phyloP scores from a whole-genome alignment of 495 filamentous ascomycete species.

The Penicillium arizonense region DNA sequence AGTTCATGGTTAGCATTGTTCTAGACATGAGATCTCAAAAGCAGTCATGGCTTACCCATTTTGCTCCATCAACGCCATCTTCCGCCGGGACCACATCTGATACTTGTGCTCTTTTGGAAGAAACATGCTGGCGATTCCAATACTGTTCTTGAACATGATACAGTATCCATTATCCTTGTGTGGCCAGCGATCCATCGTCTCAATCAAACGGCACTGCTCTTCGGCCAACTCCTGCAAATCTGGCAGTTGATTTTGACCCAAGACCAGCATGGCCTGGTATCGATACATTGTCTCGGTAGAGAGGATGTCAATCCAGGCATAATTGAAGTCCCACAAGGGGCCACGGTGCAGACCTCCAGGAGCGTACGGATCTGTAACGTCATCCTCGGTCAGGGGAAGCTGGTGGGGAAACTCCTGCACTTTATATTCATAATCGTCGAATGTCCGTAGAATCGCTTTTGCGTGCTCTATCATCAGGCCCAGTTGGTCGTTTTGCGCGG shows the following conservation, averaged over 20 bases:
- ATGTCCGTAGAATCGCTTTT: conserved; percentile 55
- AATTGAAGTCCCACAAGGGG: conserved; percentile 70
- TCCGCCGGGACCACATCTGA: conserved; percentile 79
- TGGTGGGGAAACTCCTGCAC: conserved; percentile 57
- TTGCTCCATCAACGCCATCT: conserved; percentile 74
- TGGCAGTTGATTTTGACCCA: conserved; percentile 47
- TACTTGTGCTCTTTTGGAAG: conserved; percentile 69
- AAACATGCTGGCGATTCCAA: conserved; percentile 76
- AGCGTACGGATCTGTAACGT: conserved; percentile 71
- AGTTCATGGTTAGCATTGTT: conserved; percentile 7
- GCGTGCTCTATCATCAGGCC: conserved; percentile 52
- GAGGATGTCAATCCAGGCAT: conserved; percentile 73
- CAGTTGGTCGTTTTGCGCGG: conserved; percentile 57
- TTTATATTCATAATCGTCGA: conserved; percentile 56
- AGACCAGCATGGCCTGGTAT: conserved; percentile 60
- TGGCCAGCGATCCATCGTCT: conserved; percentile 72
- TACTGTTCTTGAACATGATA: conserved; percentile 70
- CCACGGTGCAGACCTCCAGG: conserved; percentile 65
- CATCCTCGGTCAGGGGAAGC: conserved; percentile 51
- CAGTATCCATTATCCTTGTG: conserved; percentile 65
- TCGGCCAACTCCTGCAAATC: conserved; percentile 62
- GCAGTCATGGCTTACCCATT: conserved; percentile 63
- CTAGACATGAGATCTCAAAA: not conserved
- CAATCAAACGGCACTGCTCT: conserved; percentile 71
- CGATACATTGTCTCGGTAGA: conserved; percentile 77